Percentiles rank a stretch among this genome's conserved stretches.
phyloP scores from a whole-genome alignment of 768 basidiomycete genomes.

The Trametes villosa region DNA sequence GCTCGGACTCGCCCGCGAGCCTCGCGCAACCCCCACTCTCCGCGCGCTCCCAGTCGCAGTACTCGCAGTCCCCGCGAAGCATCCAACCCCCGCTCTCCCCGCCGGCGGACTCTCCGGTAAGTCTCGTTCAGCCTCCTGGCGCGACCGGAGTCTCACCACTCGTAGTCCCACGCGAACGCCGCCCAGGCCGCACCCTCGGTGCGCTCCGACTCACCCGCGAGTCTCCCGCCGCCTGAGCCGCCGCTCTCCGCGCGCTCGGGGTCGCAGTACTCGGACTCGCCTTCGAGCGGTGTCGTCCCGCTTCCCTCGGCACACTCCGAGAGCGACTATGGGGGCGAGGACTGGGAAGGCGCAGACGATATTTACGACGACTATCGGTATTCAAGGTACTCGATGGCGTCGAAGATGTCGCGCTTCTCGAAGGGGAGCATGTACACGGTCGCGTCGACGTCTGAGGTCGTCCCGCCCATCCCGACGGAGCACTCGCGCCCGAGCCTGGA shows the following conservation, averaged over 20 bases:
- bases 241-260: constrained; percentile 12
- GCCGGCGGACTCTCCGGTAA: too few relatives aligned
- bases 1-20: too few relatives aligned
- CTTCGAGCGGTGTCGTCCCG: constrained; percentile 8
- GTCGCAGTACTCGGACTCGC: constrained; percentile 19
- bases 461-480: constrained; percentile 37
- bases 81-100: too few relatives aligned
- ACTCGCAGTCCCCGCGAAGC: too few relatives aligned
- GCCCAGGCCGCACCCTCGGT: neutral
- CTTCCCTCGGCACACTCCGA: constrained; percentile 29
- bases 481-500: constrained; percentile 27
- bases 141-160: too few relatives aligned
- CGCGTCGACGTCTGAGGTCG: constrained; percentile 19
- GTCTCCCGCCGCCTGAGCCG: neutral
- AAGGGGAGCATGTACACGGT: constrained; percentile 39
- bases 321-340: constrained; percentile 37
- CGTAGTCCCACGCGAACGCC: neutral
- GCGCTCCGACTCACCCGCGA: neutral
- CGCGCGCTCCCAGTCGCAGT: too few relatives aligned
- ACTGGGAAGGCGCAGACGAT: constrained; percentile 73
- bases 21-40: too few relatives aligned
- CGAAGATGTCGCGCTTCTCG: constrained; percentile 43
- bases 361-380: constrained; percentile 85
- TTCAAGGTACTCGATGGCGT: constrained; percentile 60
- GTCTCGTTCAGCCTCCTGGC: too few relatives aligned